These are phyloP conservation scores for Penicillium decumbens DNA, from an alignment of 2,329 filamentous ascomycete species.

Conservation along the genomic window DNA sequence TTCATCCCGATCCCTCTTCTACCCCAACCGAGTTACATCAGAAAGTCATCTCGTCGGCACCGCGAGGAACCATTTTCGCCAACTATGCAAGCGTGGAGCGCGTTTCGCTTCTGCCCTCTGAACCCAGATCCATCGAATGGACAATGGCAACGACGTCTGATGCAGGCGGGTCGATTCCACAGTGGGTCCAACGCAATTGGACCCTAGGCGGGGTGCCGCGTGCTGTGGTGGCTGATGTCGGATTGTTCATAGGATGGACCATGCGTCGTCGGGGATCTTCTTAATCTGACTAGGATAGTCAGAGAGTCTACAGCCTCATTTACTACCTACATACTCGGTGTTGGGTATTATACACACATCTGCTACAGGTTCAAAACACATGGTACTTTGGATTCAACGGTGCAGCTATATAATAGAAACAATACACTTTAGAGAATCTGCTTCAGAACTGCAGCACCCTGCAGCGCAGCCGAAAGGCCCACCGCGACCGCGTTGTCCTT, in stretches of 20 bases:
- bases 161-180: constrained; percentile 35
- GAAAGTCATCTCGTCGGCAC: constrained; percentile 20
- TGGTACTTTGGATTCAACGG: not conserved
- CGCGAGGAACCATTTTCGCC: constrained; percentile 29
- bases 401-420: not conserved
- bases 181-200: constrained; percentile 38
- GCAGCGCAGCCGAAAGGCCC: constrained; percentile 22
- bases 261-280: constrained; percentile 10
- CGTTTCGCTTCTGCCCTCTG: constrained; percentile 14
- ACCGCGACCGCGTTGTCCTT: constrained; percentile 21
- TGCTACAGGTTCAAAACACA: not conserved
- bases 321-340: not conserved
- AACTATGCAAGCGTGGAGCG: constrained; percentile 36
- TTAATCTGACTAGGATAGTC: not conserved
- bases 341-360: not conserved
- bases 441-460: constrained; percentile 21
- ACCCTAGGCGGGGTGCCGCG: constrained; percentile 34
- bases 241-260: constrained; percentile 37
- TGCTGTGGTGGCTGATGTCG: constrained; percentile 38
- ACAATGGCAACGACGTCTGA: constrained; percentile 38
- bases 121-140: constrained; percentile 26
- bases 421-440: constrained; percentile 3
- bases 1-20: constrained; percentile 12
- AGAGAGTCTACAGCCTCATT: not conserved
- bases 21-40: constrained; percentile 18